Base-by-base conservation (phyloP, 371 early-diverging fungal species). In the Mortierella sp. region DNA sequence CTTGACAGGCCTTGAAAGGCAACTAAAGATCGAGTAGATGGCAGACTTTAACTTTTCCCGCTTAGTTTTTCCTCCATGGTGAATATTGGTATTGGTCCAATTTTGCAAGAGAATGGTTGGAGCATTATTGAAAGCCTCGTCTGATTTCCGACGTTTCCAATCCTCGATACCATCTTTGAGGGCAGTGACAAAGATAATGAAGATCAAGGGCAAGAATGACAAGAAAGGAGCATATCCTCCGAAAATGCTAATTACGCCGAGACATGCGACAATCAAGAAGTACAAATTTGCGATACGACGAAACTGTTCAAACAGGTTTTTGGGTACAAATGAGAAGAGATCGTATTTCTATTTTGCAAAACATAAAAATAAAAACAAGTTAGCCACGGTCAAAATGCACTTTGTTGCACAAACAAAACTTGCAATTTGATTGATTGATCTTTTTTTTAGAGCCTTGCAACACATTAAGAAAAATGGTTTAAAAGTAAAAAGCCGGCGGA, bases 111-210 rank as follows among this genome's bases (percentile, higher is more conserved):
- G 64, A 47, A 74, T 70, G 17, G 62, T 56, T 5, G 80, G 80
- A 12, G 80, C 70, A 37, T 75, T 84, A 67, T 90, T 97, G 56
- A 95, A 92, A 47, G 84, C 85, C 43, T 88, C 79, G 81, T 97
- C 97, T 49, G 93, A 90, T 65, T 91, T 87, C 70, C 97, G 95
- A 34, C 99, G 92, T 58, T 94, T 94, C 85, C 90, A 90, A 77
- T 99, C 99, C 67, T 98, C 98, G 60, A 96, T 84, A 7, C 89
- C 99, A 66, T 98, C 99, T 80, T 99, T 99, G 65, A 94, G 87
- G 61, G 93, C 96, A 15, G 97, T 96, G 31, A 86, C 87, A 26
- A 95, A 77, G 56, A 96, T 94, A 55, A 94, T 85, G 49, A 89
- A 66, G 74, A 97, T 89, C 13, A 84, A 68, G 23, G 97, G 97